Evolutionary conservation across 148 eudicot genomes (phyloP).

Genomic region (Salicornia ramosissima): DNA sequence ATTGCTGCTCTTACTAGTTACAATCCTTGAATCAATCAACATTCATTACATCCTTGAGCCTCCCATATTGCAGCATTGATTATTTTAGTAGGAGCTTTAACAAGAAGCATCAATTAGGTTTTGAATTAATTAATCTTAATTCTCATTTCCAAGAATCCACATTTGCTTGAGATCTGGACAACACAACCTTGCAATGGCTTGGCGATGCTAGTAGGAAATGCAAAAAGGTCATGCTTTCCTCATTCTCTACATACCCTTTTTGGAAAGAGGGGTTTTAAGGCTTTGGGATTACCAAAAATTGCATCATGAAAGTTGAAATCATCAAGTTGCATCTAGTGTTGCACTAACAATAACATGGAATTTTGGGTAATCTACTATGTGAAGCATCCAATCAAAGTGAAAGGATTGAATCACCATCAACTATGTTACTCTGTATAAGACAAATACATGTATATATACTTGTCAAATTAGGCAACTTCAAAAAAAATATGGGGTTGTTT

Average conservation of each 20-base stretch:
- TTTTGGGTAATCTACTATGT: too few species aligned
- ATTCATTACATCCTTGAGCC: not conserved
- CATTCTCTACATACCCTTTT: conserved; percentile 3
- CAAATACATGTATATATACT: not conserved
- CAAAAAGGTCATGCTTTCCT: not conserved
- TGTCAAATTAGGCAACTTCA: too few species aligned
- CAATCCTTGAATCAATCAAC: not conserved
- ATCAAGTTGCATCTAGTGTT: not conserved
- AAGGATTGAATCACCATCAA: not conserved
- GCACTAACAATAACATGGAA: not conserved
- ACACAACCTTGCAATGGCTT: not conserved
- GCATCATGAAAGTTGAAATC: not conserved
- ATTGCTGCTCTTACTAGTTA: not conserved
- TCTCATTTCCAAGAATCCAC: not conserved
- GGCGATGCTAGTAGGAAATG: not conserved
- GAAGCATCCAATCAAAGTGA: not conserved
- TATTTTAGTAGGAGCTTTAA: not conserved
- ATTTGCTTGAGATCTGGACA: not conserved
- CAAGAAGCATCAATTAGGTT: not conserved
- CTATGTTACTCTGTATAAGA: not conserved
- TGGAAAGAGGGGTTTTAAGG: not conserved
- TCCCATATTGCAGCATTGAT: not conserved
- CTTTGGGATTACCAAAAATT: not conserved
- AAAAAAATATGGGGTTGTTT: too few species aligned
- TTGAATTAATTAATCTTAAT: not conserved